Evolutionary conservation across 2,329 filamentous ascomycete species (phyloP), one percentile per base, ranked within the genome.

Genomic region (Ophiostoma sp.): DNA sequence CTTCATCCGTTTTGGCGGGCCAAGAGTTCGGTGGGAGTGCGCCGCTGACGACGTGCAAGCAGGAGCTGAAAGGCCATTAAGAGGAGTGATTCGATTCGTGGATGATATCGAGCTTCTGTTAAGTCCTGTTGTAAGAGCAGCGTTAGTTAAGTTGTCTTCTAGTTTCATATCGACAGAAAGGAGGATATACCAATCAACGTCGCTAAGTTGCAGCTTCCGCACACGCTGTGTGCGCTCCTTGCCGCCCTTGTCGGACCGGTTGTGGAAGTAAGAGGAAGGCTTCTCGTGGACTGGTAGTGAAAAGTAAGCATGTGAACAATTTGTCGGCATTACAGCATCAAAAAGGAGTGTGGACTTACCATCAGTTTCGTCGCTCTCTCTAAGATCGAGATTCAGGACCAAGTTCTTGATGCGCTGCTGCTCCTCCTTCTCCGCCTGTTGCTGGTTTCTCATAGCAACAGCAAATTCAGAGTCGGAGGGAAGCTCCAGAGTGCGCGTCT

Each of bases 321-420:
- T n/a, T 19, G 28, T 5, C n/a, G n/a, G n/a, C n/a, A n/a, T n/a
- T n/a, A n/a, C 33, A 7, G 48, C 6, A 17, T 8, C 3, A 48
- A 12, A 19, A 52, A 8, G 9, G 3, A n/a, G 11, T 22, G 22
- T 1, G 5, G 82, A 80, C 85, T 89, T 88, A 97, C 94, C 91
- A 85, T 96, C 93, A 79, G 87, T 84, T 76, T 94, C 91, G 80
- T 97, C 93, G 77, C 86, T 91, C 79, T 97, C 94, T 70, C 93
- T 91, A 80, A 97, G 89, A 83, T 99, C 96, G 80, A 98, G 97
- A 82, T 98, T 98, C 78, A 99, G 86, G 71, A 99, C 96, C 63
- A 99, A 87, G 79, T 94, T 97, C 85, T 99, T 99, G 89, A 99
- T 99, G 75, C 96, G 93, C 82, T 98, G 94, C 82, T 99, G 95